Evolutionary conservation across 345 rosid genomes (phyloP), one percentile per base, ranked within the genome.

Genomic region (Lumnitzera littorea): DNA sequence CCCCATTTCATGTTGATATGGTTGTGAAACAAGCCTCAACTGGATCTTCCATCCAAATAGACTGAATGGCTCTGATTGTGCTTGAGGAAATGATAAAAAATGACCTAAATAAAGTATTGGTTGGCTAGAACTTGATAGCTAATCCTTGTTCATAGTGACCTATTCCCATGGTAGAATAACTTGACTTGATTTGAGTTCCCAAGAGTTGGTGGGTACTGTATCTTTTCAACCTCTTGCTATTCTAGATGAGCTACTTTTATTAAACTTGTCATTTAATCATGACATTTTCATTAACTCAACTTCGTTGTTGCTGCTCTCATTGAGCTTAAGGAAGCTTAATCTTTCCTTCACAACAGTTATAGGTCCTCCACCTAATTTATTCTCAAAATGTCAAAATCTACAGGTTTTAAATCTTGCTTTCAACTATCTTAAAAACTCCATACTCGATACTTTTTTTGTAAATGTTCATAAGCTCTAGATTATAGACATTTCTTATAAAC

Each of bases 401-500:
- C 74, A 76, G 51, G 81, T 69, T 48, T 67, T 82, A 36, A 74
- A 79, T 69, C 76, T 84, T 47, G 78, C 96, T 36, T 66, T 73
- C 58, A 92, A 83, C 75, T 82, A 89, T 67, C 67, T 89, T 53
- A 80, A 94, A 5, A 90, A 91, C 12, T 50, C 65, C 57, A 61
- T 91, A 48, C 96, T 95, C 0, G 76, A 76, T 24, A 78, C 76
- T 62, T 62, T 91, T 75, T 68, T 87, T 15, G 67, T 72, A 17
- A 67, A 53, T 41, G 64, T 78, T 68, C 80, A 78, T 66, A 82
- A 85, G 71, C 80, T 92, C 24, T 87, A 82, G 81, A 61, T 58
- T 31, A 88, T 87, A 56, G 96, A 89, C 69, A 77, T 92, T 13
- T 92, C 98, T 23, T 69, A 92, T 80, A 92, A 89, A 66, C 67